A percentile compares a stretch with the other conserved stretches of the same genome.
Evolutionary conservation across 108 stramenopile species (phyloP).

Genomic region (Chaetoceros muelleri): DNA sequence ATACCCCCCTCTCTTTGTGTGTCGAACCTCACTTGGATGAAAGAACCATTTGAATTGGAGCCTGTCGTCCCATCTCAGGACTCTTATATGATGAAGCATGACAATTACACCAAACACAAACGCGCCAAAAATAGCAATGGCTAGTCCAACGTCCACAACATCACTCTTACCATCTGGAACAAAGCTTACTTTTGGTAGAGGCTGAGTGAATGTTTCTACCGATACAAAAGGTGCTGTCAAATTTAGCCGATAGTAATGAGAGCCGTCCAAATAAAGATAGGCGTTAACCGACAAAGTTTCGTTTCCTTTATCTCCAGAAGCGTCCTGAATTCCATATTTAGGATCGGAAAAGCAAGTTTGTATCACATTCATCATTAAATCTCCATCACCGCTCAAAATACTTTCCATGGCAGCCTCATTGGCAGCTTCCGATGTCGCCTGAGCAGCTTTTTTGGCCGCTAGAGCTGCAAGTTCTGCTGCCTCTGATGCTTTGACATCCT

Average conservation of each 20-base stretch:
- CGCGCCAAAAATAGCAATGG: not conserved
- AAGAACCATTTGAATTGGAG: slow-evolving; percentile 1
- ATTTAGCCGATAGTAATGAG: slow-evolving; percentile 53
- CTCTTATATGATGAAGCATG: not conserved
- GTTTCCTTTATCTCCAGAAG: slow-evolving; percentile 15
- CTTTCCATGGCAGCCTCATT: slow-evolving; percentile 32
- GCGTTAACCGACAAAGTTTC: slow-evolving; percentile 25
- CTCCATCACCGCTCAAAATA: slow-evolving; percentile 65
- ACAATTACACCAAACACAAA: slow-evolving; percentile 1
- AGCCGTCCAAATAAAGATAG: slow-evolving; percentile 65
- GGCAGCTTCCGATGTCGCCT: slow-evolving; percentile 44
- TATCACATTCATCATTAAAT: slow-evolving; percentile 39
- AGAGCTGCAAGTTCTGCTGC: slow-evolving; percentile 33
- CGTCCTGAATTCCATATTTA: slow-evolving; percentile 38
- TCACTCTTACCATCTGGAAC: not conserved
- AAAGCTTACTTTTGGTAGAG: not conserved
- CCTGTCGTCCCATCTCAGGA: not conserved
- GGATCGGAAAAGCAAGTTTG: slow-evolving; percentile 57
- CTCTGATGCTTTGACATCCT: not conserved
- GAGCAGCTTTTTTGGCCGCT: slow-evolving; percentile 65
- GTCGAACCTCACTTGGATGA: not conserved
- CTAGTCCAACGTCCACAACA: not conserved
- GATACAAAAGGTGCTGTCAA: slow-evolving; percentile 56
- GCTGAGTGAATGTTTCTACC: slow-evolving; percentile 3
- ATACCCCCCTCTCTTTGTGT: not conserved